Percentiles rank a stretch among this genome's conserved stretches.
Evolutionary conservation across 139 green algal genomes (phyloP).

Genomic region (Zygnema cylindricum): DNA sequence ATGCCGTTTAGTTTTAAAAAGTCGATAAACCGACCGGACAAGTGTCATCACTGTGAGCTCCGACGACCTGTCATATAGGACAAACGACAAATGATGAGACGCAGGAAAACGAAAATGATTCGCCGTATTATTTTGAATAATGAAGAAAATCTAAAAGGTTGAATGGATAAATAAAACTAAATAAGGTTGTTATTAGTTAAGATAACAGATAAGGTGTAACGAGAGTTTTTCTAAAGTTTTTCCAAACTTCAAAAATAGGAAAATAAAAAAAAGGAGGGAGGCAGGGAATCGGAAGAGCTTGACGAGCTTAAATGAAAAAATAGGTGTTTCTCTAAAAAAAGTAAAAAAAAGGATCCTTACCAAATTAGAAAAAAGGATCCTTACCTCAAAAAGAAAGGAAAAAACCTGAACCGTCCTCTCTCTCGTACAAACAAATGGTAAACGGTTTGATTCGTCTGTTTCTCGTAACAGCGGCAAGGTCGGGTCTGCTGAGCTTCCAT

Average conservation of each 20-base stretch:
- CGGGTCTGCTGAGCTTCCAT: not conserved
- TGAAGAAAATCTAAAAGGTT: too few species aligned
- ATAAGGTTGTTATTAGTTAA: too few species aligned
- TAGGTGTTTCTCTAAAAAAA: too few species aligned
- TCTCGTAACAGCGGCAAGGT: slow-evolving; percentile 32
- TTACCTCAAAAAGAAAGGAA: slow-evolving; percentile 19
- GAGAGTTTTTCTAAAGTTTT: too few species aligned
- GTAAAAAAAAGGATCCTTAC: not conserved
- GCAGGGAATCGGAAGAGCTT: not conserved
- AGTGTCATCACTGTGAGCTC: slow-evolving; percentile 31
- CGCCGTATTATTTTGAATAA: too few species aligned
- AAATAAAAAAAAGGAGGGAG: not conserved
- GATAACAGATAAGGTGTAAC: too few species aligned
- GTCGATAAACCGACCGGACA: slow-evolving; percentile 16
- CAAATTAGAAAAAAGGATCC: not conserved
- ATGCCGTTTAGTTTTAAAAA: slow-evolving; percentile 31
- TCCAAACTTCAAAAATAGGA: not conserved
- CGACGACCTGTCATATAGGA: slow-evolving; percentile 1
- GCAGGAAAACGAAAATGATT: too few species aligned
- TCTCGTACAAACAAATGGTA: slow-evolving; percentile 58
- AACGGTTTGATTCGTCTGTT: slow-evolving; percentile 2
- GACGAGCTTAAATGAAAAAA: not conserved
- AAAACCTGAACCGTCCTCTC: slow-evolving; percentile 26
- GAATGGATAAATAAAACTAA: too few species aligned
- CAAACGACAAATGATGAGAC: too few species aligned